Conservation (phyloP, 2,329 filamentous ascomycete species). For the Trichoderma sp. region DNA sequence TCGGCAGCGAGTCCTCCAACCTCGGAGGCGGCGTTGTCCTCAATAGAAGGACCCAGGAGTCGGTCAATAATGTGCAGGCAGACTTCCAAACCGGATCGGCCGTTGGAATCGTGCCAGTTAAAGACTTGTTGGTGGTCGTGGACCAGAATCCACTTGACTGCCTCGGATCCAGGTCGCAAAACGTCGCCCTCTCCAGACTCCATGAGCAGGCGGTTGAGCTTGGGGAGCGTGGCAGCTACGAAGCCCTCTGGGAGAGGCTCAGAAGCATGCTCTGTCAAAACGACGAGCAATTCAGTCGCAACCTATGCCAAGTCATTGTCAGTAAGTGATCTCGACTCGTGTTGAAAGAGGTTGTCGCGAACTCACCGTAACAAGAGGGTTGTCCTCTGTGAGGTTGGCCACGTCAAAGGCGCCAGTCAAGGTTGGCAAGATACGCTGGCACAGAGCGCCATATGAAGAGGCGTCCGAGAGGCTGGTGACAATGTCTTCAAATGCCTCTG, state of each 20-base stretch:
- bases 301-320: slow-evolving; percentile 44
- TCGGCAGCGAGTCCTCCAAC: slow-evolving; percentile 92
- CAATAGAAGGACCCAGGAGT: slow-evolving; percentile 76
- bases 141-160: slow-evolving; percentile 82
- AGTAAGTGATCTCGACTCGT: not conserved
- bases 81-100: slow-evolving; percentile 81
- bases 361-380: slow-evolving; percentile 72
- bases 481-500: slow-evolving; percentile 88
- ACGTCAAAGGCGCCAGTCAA: slow-evolving; percentile 88
- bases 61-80: slow-evolving; percentile 90
- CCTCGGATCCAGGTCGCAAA: slow-evolving; percentile 78
- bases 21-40: slow-evolving; percentile 92
- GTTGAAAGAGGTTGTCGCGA: not conserved
- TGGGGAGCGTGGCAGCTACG: slow-evolving; percentile 80
- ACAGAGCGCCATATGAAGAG: slow-evolving; percentile 73
- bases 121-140: slow-evolving; percentile 91
- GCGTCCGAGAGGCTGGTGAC: slow-evolving; percentile 64
- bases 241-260: slow-evolving; percentile 86
- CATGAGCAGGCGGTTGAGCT: slow-evolving; percentile 78
- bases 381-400: slow-evolving; percentile 78
- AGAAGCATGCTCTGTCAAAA: slow-evolving; percentile 77
- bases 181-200: slow-evolving; percentile 83
- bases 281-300: slow-evolving; percentile 78
- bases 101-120: slow-evolving; percentile 75
- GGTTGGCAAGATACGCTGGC: slow-evolving; percentile 81